Percentiles rank a stretch among this genome's conserved stretches.
phyloP scores from a whole-genome alignment of 2,329 filamentous ascomycete species.

The Penicillium sp. region DNA sequence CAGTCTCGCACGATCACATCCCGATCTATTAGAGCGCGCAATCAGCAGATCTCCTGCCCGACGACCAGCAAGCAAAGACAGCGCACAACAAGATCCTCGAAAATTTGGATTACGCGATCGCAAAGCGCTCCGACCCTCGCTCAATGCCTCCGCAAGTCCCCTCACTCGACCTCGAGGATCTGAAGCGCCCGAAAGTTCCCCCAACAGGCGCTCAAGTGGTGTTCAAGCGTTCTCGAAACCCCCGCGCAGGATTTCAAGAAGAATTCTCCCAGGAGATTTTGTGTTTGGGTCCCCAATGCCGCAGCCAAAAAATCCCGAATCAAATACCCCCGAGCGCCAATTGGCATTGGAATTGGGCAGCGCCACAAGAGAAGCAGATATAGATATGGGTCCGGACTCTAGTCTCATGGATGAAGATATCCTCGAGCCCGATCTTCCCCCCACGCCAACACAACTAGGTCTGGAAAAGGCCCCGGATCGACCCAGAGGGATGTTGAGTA shows the following conservation, averaged over 20 bases:
- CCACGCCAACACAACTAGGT: slow-evolving; percentile 45
- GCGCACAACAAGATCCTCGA: slow-evolving; percentile 19
- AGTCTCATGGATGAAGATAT: slow-evolving; percentile 30
- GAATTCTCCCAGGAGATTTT: slow-evolving; percentile 33
- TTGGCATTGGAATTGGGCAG: slow-evolving; percentile 35
- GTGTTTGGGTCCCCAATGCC: slow-evolving; percentile 30
- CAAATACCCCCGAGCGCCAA: slow-evolving; percentile 34
- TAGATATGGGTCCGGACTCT: slow-evolving; percentile 19
- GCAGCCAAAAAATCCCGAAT: slow-evolving; percentile 10
- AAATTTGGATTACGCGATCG: slow-evolving; percentile 37
- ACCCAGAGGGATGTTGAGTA: slow-evolving; percentile 34
- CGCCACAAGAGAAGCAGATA: slow-evolving; percentile 28
- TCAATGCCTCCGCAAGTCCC: slow-evolving; percentile 32
- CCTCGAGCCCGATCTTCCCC: slow-evolving; percentile 65
- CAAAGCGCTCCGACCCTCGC: slow-evolving; percentile 40
- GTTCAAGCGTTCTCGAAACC: slow-evolving; percentile 40
- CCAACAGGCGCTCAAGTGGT: slow-evolving; percentile 31
- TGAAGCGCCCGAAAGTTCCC: slow-evolving; percentile 22
- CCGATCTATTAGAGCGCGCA: slow-evolving; percentile 55
- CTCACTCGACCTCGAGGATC: slow-evolving; percentile 17
- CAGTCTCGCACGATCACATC: slow-evolving; percentile 62
- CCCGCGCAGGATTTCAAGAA: slow-evolving; percentile 37
- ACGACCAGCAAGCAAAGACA: slow-evolving; percentile 23
- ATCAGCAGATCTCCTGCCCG: slow-evolving; percentile 42
- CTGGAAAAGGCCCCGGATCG: slow-evolving; percentile 38